These are phyloP conservation scores for Fusarium sp. DNA, from an alignment of 2,329 filamentous ascomycete genomes.

Conservation along the genomic window DNA sequence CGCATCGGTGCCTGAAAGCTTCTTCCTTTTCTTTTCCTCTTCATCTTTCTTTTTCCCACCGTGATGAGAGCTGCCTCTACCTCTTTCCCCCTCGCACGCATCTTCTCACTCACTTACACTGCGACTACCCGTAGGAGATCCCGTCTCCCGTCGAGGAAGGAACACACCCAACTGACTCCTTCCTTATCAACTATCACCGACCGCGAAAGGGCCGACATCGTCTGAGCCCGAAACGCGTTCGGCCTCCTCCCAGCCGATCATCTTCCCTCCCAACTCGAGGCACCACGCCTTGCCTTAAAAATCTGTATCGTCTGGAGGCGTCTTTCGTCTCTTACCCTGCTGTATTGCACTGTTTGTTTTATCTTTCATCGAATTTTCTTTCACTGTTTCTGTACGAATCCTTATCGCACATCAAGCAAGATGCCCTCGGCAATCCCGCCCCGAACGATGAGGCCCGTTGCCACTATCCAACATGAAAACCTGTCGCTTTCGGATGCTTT, in stretches of 20 bases:
- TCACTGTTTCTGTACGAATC: not conserved
- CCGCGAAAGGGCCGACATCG: not conserved
- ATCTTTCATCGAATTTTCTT: not conserved
- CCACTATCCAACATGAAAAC: not conserved
- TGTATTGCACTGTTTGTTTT: not conserved
- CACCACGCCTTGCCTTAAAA: not conserved
- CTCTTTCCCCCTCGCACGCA: not conserved
- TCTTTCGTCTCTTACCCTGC: not conserved
- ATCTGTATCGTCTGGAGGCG: not conserved
- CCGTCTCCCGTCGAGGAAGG: not conserved
- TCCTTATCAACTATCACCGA: not conserved
- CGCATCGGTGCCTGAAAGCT: not conserved
- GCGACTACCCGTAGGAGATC: not conserved
- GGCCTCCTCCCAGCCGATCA: not conserved
- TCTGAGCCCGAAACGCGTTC: not conserved
- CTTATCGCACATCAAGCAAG: not conserved
- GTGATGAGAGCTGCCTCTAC: not conserved
- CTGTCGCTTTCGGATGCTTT: conserved; percentile 31
- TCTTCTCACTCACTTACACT: not conserved
- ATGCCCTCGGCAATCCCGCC: not conserved
- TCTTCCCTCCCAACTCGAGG: not conserved
- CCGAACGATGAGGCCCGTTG: not conserved
- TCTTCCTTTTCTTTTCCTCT: not conserved
- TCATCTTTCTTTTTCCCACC: not conserved
- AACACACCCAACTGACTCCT: not conserved